Conservation (phyloP, 331 rosid species). For the Quercus tomentella region DNA sequence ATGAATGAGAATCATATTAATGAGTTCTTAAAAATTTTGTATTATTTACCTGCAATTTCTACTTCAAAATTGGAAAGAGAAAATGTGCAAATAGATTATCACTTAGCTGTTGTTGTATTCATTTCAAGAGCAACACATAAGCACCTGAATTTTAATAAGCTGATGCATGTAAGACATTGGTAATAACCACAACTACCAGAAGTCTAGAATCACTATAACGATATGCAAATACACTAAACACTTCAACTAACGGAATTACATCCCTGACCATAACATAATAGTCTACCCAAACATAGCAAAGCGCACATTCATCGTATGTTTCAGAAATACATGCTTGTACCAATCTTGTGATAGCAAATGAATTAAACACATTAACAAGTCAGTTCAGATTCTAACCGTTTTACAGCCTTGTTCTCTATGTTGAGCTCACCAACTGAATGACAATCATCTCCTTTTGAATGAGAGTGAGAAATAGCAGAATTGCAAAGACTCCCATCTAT, state of each 20-base stretch:
- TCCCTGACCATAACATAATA: neutral
- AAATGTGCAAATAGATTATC: neutral
- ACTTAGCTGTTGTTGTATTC: neutral
- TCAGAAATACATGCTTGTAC: neutral
- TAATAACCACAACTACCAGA: neutral
- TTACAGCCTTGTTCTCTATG: constrained; percentile 23
- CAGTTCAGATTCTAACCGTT: constrained; percentile 31
- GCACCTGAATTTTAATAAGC: neutral
- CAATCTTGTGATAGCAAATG: neutral
- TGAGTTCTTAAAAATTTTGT: neutral
- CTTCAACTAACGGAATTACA: neutral
- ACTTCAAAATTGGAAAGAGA: neutral
- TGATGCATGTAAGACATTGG: neutral
- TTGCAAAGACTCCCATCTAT: constrained; percentile 17
- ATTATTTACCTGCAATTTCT: neutral
- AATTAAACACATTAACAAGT: neutral
- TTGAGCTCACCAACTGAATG: constrained; percentile 14
- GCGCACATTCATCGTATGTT: neutral
- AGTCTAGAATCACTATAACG: neutral
- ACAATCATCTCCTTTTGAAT: neutral
- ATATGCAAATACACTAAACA: neutral
- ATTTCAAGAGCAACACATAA: neutral
- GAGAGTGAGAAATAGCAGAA: constrained; percentile 11
- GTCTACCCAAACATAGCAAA: neutral
- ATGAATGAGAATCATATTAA: neutral